Conservation (phyloP, 805 yeast genomes). For the Yamadazyma sp. region DNA sequence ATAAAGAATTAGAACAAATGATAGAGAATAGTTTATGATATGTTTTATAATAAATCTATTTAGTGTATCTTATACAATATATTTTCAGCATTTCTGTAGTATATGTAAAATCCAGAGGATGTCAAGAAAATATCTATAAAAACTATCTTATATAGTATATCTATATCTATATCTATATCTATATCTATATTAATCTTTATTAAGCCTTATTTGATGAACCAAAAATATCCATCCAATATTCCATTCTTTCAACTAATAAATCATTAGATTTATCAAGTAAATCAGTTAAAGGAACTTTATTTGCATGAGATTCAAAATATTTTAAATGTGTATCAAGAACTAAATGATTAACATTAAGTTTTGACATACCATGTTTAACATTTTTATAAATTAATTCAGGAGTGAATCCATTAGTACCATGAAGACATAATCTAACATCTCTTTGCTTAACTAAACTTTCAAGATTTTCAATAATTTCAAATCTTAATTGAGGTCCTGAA, state of each 20-base stretch:
- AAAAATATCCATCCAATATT: conserved; percentile 22
- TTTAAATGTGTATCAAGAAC: conserved; percentile 24
- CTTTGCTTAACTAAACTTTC: conserved; percentile 14
- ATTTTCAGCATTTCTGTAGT: too few relatives aligned
- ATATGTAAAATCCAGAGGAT: too few relatives aligned
- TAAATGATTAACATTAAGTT: conserved; percentile 29
- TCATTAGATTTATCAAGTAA: conserved; percentile 22
- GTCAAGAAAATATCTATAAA: too few relatives aligned
- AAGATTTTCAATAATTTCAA: conserved; percentile 23
- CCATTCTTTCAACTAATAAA: conserved; percentile 22
- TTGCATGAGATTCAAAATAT: conserved; percentile 18
- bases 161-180: not conserved
- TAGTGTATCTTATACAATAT: too few relatives aligned
- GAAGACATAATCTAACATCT: conserved; percentile 26
- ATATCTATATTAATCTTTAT: too few relatives aligned
- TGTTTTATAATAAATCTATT: too few relatives aligned
- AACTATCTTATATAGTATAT: not conserved
- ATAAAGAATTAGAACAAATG: too few relatives aligned
- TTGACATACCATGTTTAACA: conserved; percentile 26
- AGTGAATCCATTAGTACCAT: conserved; percentile 30
- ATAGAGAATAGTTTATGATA: too few relatives aligned
- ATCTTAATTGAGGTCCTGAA: conserved; percentile 24
- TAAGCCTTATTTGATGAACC: conserved; percentile 25
- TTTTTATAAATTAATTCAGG: conserved; percentile 22
- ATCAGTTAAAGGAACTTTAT: conserved; percentile 20